phyloP scores from a whole-genome alignment of 2,329 filamentous ascomycete genomes.

The Talaromyces sp. region DNA sequence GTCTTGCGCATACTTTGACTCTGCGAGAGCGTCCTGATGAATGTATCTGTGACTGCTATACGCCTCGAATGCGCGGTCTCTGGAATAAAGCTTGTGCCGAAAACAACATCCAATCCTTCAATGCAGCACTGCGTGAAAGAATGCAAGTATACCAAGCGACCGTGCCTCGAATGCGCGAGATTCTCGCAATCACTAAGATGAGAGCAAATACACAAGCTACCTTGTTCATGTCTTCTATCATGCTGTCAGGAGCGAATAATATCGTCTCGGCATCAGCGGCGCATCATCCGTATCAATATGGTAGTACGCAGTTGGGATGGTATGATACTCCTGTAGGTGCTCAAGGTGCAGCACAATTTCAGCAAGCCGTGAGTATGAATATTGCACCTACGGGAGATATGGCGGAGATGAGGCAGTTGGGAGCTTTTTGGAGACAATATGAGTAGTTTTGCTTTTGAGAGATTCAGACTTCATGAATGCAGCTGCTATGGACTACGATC shows the following conservation, averaged over 20 bases:
- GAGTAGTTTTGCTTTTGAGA: background rate
- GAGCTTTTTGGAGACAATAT: slow-evolving; percentile 9
- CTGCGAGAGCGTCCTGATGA: background rate
- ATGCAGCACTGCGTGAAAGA: background rate
- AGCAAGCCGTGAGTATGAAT: slow-evolving; percentile 9
- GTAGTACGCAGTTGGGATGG: slow-evolving; percentile 5
- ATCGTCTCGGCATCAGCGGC: slow-evolving; percentile 1
- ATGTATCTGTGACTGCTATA: slow-evolving; percentile 10
- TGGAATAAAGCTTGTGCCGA: slow-evolving; percentile 9
- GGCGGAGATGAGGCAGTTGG: slow-evolving; percentile 11
- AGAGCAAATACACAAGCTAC: slow-evolving; percentile 7
- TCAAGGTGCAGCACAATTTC: slow-evolving; percentile 12
- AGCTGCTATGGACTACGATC: background rate
- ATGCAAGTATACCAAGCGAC: slow-evolving; percentile 8
- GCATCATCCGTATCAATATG: background rate
- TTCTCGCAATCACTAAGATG: slow-evolving; percentile 11
- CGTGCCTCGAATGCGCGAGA: slow-evolving; percentile 10
- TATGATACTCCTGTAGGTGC: slow-evolving; percentile 8
- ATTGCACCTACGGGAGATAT: slow-evolving; percentile 11
- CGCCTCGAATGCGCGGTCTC: slow-evolving; percentile 9
- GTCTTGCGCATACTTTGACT: background rate
- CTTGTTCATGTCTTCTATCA: slow-evolving; percentile 7
- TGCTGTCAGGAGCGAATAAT: slow-evolving; percentile 7
- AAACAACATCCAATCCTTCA: slow-evolving; percentile 7
- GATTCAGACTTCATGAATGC: background rate